These are phyloP conservation scores for Chlamydomonas sp. DNA, from an alignment of 139 green algal genomes.

Conservation along the genomic window DNA sequence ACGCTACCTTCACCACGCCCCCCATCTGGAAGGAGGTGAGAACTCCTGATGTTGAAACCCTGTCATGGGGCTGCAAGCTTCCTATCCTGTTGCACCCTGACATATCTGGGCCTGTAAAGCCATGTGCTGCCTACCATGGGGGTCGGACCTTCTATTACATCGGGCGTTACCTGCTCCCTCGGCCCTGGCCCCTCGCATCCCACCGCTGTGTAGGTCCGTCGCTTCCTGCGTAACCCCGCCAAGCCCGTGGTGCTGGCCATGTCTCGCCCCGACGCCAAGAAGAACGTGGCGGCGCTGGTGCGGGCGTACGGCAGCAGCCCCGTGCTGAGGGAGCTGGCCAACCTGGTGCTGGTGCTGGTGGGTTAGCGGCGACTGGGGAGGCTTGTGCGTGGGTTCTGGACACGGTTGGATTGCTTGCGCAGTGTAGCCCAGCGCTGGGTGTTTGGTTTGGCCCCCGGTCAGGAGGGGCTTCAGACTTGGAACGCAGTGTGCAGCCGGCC, in stretches of 20 bases:
- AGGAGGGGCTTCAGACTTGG: not conserved
- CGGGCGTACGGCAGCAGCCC: slow-evolving; percentile 61
- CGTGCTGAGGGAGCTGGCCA: slow-evolving; percentile 88
- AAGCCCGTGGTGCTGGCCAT: slow-evolving; percentile 97
- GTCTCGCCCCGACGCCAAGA: slow-evolving; percentile 94
- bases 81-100: too few species aligned
- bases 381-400: not conserved
- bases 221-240: slow-evolving; percentile 91
- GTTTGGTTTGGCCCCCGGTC: too few species aligned
- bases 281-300: slow-evolving; percentile 96
- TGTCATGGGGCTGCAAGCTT: too few species aligned
- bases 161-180: not conserved
- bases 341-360: slow-evolving; percentile 96
- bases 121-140: too few species aligned
- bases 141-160: too few species aligned
- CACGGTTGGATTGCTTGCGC: too few species aligned
- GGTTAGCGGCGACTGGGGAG: not conserved
- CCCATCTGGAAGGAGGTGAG: slow-evolving; percentile 72
- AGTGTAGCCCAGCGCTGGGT: too few species aligned
- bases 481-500: not conserved
- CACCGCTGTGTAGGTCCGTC: slow-evolving; percentile 52
- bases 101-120: too few species aligned
- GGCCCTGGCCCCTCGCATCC: not conserved
- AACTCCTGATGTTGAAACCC: too few species aligned
- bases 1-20: slow-evolving; percentile 46